A percentile compares a stretch with the other conserved stretches of the same genome.
phyloP scores from a whole-genome alignment of 805 yeast genomes.

The Blastobotrys parvus region DNA sequence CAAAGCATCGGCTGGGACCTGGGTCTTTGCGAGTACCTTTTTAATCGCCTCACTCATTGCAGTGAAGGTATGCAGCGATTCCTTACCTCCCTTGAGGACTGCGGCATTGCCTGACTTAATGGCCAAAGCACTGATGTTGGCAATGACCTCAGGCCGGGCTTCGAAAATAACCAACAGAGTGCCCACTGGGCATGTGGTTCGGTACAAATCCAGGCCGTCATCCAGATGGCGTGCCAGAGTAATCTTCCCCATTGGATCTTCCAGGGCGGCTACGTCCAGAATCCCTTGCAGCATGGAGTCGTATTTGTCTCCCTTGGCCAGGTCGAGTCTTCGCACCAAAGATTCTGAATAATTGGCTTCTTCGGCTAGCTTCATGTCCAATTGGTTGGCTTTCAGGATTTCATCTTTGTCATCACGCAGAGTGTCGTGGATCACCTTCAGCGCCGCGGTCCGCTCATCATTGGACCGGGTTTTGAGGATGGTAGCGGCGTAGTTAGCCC shows the following conservation, averaged over 20 bases:
- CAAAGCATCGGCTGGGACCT: conserved; percentile 72
- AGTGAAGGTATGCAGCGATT: conserved; percentile 74
- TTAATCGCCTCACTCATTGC: conserved; percentile 70
- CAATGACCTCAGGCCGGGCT: conserved; percentile 96
- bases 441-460: conserved; percentile 63
- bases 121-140: conserved; percentile 92
- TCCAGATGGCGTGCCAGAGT: conserved; percentile 80
- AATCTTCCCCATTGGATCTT: conserved; percentile 88
- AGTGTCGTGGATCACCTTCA: conserved; percentile 64
- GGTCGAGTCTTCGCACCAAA: conserved; percentile 74
- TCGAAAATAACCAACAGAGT: conserved; percentile 89
- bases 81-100: conserved; percentile 95
- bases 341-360: conserved; percentile 57
- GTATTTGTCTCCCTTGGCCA: conserved; percentile 73
- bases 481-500: conserved; percentile 78
- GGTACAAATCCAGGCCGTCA: conserved; percentile 74
- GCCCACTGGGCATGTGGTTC: conserved; percentile 92
- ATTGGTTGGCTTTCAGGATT: conserved; percentile 63
- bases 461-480: conserved; percentile 69
- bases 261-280: conserved; percentile 77
- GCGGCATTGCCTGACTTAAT: conserved; percentile 96
- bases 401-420: conserved; percentile 48
- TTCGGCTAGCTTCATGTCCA: conserved; percentile 66
- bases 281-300: conserved; percentile 94
- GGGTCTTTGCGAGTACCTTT: conserved; percentile 49